Percentiles rank a stretch among this genome's conserved stretches.
phyloP scores from a whole-genome alignment of 345 rosid species.

The Cardiospermum halicacabum region DNA sequence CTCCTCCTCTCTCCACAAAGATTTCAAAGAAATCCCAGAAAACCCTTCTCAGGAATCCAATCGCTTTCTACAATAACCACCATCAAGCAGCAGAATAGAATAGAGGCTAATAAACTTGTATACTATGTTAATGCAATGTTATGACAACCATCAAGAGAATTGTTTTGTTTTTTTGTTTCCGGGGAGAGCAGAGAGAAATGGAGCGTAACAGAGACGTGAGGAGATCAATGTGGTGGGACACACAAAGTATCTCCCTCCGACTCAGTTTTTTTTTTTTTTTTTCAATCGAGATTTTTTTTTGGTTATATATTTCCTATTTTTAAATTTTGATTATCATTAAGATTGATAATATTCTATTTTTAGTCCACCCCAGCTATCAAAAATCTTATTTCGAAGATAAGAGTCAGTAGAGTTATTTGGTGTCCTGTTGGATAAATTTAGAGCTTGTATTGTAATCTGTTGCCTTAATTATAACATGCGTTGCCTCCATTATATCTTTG shows the following conservation, averaged over 20 bases:
- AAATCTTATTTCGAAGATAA: too few species aligned
- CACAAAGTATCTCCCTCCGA: conserved; percentile 10
- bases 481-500: too few species aligned
- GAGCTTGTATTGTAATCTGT: too few species aligned
- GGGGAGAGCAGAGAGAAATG: conserved; percentile 17
- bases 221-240: conserved; percentile 30
- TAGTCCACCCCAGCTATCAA: neutral
- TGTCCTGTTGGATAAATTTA: too few species aligned
- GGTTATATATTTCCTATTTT: conserved; percentile 2
- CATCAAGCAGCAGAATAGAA: neutral
- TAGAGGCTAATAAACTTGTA: neutral
- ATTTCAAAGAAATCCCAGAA: neutral
- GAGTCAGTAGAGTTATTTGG: too few species aligned
- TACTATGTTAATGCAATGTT: neutral
- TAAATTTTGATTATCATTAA: neutral
- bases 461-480: too few species aligned
- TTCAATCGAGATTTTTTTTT: neutral
- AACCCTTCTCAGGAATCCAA: neutral
- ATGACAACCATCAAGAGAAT: neutral
- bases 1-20: neutral
- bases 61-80: conserved; percentile 5
- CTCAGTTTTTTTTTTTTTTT: neutral
- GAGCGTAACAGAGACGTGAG: conserved; percentile 25
- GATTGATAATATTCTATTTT: neutral
- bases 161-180: conserved; percentile 13